phyloP scores from a whole-genome alignment of 2,329 filamentous ascomycete genomes.

The Parastagonospora nodorum region DNA sequence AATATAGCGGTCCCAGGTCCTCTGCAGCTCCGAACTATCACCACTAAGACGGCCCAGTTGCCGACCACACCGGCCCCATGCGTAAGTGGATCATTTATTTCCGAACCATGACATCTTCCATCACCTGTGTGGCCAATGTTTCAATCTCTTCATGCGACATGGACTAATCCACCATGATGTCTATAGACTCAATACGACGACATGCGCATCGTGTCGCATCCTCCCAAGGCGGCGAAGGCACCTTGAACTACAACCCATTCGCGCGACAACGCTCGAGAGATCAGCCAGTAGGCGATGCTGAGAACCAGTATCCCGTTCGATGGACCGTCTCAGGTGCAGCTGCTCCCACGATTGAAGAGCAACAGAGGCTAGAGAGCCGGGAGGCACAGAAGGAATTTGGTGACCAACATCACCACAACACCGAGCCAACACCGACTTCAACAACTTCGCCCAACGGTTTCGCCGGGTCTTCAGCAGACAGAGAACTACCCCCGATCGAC shows the following conservation, averaged over 20 bases:
- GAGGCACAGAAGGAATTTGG: slow-evolving; percentile 37
- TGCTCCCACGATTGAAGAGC: slow-evolving; percentile 29
- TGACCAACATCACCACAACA: slow-evolving; percentile 21
- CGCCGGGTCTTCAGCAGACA: slow-evolving; percentile 6
- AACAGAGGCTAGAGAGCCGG: slow-evolving; percentile 27
- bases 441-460: too few relatives aligned
- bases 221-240: slow-evolving; percentile 23
- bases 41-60: slow-evolving; percentile 11
- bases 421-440: too few relatives aligned
- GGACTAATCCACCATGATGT: slow-evolving; percentile 15
- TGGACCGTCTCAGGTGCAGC: slow-evolving; percentile 22
- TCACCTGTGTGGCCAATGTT: not conserved
- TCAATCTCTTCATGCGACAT: slow-evolving; percentile 2
- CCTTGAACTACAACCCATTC: slow-evolving; percentile 43
- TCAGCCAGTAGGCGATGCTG: slow-evolving; percentile 27
- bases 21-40: slow-evolving; percentile 8
- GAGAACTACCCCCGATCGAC: slow-evolving; percentile 4
- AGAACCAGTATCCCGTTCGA: slow-evolving; percentile 31
- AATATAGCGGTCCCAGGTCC: not conserved
- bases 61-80: slow-evolving; percentile 22
- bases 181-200: slow-evolving; percentile 41
- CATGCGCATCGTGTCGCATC: slow-evolving; percentile 45
- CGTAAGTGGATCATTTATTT: slow-evolving; percentile 29
- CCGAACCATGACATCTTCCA: slow-evolving; percentile 1
- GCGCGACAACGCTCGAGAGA: slow-evolving; percentile 35